phyloP scores from a whole-genome alignment of 2,329 filamentous ascomycete species.

The Ampelomyces quisqualis region DNA sequence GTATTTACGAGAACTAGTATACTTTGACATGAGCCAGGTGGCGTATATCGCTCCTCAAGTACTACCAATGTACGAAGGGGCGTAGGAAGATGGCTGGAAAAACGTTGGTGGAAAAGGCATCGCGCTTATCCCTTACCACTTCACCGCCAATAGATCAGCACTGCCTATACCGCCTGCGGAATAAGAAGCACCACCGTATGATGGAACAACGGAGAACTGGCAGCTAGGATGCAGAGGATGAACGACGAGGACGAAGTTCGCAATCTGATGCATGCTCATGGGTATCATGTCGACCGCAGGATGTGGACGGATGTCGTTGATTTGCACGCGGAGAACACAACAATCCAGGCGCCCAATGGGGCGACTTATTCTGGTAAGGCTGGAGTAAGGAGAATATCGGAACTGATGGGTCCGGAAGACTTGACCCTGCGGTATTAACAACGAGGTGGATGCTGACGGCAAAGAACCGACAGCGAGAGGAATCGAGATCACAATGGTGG shows the following conservation, averaged over 20 bases:
- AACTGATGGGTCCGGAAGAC: slow-evolving; percentile 24
- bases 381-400: slow-evolving; percentile 17
- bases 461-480: slow-evolving; percentile 21
- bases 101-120: slow-evolving; percentile 19
- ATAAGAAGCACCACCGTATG: slow-evolving; percentile 9
- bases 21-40: slow-evolving; percentile 12
- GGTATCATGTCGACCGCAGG: slow-evolving; percentile 26
- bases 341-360: slow-evolving; percentile 9
- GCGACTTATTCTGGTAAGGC: slow-evolving; percentile 11
- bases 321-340: slow-evolving; percentile 17
- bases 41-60: slow-evolving; percentile 21
- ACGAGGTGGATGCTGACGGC: slow-evolving; percentile 17
- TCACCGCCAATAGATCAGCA: slow-evolving; percentile 21
- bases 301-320: slow-evolving; percentile 32
- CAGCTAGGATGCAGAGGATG: slow-evolving; percentile 15
- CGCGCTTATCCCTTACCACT: slow-evolving; percentile 26
- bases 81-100: slow-evolving; percentile 22
- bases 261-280: slow-evolving; percentile 27
- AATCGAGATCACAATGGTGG: slow-evolving; percentile 27
- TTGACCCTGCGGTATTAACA: slow-evolving; percentile 26
- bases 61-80: slow-evolving; percentile 25
- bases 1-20: slow-evolving; percentile 30
- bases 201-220: slow-evolving; percentile 14
- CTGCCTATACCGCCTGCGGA: slow-evolving; percentile 17
- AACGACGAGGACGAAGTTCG: slow-evolving; percentile 29